Evolutionary conservation across 2,329 filamentous ascomycete genomes (phyloP).

Genomic region (Triangularia setosa): DNA sequence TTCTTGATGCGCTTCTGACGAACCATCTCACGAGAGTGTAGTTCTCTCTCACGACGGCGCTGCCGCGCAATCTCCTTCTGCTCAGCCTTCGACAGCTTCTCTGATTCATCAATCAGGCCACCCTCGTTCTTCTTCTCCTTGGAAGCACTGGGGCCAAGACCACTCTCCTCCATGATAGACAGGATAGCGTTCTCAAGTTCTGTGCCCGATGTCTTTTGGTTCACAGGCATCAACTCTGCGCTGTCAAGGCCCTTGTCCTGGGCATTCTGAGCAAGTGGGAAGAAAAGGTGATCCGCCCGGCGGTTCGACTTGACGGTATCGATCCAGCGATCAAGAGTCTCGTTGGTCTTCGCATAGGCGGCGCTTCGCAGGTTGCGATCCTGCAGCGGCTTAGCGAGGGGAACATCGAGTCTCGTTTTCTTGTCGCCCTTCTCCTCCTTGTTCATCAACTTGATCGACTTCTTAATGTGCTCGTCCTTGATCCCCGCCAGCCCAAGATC

Average conservation of each 20-base stretch:
- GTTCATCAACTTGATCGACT: slow-evolving; percentile 70
- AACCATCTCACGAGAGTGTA: slow-evolving; percentile 83
- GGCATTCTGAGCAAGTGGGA: slow-evolving; percentile 74
- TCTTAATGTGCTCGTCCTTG: slow-evolving; percentile 71
- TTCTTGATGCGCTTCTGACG: slow-evolving; percentile 93
- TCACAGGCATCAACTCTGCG: slow-evolving; percentile 62
- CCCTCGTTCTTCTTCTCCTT: slow-evolving; percentile 54
- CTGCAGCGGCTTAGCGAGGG: slow-evolving; percentile 80
- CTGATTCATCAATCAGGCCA: slow-evolving; percentile 50
- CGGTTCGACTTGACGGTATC: slow-evolving; percentile 95
- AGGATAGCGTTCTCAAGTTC: slow-evolving; percentile 84
- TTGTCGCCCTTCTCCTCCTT: slow-evolving; percentile 57
- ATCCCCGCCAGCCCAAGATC: slow-evolving; percentile 70
- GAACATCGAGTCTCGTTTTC: slow-evolving; percentile 72
- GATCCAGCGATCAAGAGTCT: slow-evolving; percentile 85
- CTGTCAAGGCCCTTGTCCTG: slow-evolving; percentile 56
- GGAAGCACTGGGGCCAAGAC: slow-evolving; percentile 50
- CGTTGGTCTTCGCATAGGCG: slow-evolving; percentile 86
- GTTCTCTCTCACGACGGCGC: slow-evolving; percentile 74
- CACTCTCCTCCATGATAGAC: slow-evolving; percentile 85
- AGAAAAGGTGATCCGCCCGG: slow-evolving; percentile 82
- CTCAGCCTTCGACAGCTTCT: slow-evolving; percentile 66
- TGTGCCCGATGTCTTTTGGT: slow-evolving; percentile 62
- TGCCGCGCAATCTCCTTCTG: slow-evolving; percentile 69
- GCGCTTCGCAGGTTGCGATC: slow-evolving; percentile 75